Conservation (phyloP, 441 rosid genomes). For the Sinapis alba region DNA sequence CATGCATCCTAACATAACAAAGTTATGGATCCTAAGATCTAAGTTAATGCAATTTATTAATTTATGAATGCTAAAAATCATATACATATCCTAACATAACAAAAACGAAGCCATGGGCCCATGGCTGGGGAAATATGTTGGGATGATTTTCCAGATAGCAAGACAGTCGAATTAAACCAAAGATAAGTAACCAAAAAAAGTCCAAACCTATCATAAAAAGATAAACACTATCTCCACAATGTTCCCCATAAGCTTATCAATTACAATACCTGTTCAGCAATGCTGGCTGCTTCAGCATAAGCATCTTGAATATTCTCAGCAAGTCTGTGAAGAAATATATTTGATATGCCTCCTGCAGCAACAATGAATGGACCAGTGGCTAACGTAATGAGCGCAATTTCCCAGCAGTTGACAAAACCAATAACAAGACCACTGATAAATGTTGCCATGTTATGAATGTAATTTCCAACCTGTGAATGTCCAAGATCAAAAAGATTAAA, state of each 20-base stretch:
- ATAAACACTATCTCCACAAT: conserved; percentile 5
- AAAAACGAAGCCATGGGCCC: conserved; percentile 17
- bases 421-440: conserved; percentile 88
- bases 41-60: background rate
- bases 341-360: conserved; percentile 99
- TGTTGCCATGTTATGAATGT: conserved; percentile 99
- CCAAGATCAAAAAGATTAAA: conserved; percentile 26
- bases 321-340: conserved; percentile 93
- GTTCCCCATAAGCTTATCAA: conserved; percentile 11
- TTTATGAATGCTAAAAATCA: conserved; percentile 11
- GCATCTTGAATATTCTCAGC: conserved; percentile 98
- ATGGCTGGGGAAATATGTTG: conserved; percentile 8
- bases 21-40: background rate
- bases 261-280: conserved; percentile 90
- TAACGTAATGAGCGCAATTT: conserved; percentile 88
- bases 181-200: conserved; percentile 8
- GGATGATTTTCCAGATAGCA: conserved; percentile 9
- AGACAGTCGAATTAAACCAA: background rate
- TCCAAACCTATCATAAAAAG: background rate
- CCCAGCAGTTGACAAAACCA: conserved; percentile 94
- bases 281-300: conserved; percentile 97
- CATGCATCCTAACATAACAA: conserved; percentile 1
- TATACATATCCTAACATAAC: conserved; percentile 5
- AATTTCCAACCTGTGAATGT: conserved; percentile 89
- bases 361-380: conserved; percentile 96